These are phyloP conservation scores for Neocucurbitaria cava DNA, from an alignment of 2,329 filamentous ascomycete species.

Conservation along the genomic window DNA sequence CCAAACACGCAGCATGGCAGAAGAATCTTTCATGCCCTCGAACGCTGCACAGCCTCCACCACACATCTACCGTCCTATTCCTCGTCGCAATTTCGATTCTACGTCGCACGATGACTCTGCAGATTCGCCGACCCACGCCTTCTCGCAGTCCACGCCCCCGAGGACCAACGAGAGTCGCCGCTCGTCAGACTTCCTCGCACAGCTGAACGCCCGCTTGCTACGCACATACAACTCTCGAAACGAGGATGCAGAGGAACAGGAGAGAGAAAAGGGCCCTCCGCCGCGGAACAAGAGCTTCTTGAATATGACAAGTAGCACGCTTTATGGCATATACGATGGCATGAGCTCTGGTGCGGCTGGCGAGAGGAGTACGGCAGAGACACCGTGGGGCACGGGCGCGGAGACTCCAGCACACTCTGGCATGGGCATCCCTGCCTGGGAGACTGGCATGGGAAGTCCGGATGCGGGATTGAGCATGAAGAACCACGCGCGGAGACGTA, in stretches of 20 bases:
- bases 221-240: conserved; percentile 35
- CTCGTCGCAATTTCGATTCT: conserved; percentile 44
- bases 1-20: conserved; percentile 32
- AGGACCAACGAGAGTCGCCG: conserved; percentile 28
- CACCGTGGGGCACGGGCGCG: conserved; percentile 80
- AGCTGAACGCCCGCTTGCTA: conserved; percentile 46
- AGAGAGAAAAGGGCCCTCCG: conserved; percentile 43
- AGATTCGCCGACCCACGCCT: conserved; percentile 36
- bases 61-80: conserved; percentile 49
- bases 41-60: conserved; percentile 31
- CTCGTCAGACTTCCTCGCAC: conserved; percentile 45
- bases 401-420: conserved; percentile 64
- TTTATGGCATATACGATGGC: conserved; percentile 84
- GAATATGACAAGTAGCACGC: conserved; percentile 87
- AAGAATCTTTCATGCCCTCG: conserved; percentile 30
- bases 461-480: conserved; percentile 37
- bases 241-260: conserved; percentile 28
- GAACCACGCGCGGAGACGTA: conserved; percentile 17
- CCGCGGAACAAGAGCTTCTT: conserved; percentile 76
- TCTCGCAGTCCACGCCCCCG: conserved; percentile 26
- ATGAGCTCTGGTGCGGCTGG: conserved; percentile 31
- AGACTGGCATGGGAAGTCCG: conserved; percentile 33
- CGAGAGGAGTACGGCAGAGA: conserved; percentile 63
- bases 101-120: conserved; percentile 24
- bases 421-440: conserved; percentile 24